Conservation (phyloP, 257 asterid genomes). For the Plantago elongata region DNA sequence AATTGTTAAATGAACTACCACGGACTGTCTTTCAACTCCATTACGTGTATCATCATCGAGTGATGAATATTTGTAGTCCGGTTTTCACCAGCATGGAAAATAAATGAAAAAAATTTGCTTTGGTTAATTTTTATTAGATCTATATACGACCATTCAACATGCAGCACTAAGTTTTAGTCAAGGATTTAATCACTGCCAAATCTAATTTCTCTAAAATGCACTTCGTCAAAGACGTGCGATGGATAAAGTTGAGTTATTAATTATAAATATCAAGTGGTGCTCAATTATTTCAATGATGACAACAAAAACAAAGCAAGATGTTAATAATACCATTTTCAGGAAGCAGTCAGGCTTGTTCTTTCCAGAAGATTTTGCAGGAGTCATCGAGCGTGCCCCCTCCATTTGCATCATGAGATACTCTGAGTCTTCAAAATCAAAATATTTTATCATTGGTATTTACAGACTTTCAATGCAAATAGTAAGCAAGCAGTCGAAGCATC, state of each 20-base stretch:
- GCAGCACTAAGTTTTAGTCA: too few species aligned
- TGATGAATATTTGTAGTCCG: too few species aligned
- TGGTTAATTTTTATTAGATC: too few species aligned
- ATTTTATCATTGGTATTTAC: conserved; percentile 5
- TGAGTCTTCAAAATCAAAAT: conserved; percentile 45
- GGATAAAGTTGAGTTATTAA: conserved; percentile 2
- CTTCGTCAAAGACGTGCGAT: background rate
- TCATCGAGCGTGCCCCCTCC: conserved; percentile 61
- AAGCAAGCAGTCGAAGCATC: conserved; percentile 12
- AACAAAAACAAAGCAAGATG: background rate
- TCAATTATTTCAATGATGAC: conserved; percentile 1
- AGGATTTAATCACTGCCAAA: too few species aligned
- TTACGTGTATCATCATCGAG: too few species aligned
- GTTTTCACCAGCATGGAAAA: too few species aligned
- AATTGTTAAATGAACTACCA: too few species aligned
- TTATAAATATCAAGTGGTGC: conserved; percentile 8
- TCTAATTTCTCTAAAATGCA: too few species aligned
- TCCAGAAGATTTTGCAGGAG: conserved; percentile 56
- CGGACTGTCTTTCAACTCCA: too few species aligned
- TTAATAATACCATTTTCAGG: conserved; percentile 62
- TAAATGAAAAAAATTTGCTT: too few species aligned
- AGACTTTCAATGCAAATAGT: conserved; percentile 3
- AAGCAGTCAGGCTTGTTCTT: conserved; percentile 70
- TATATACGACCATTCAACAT: too few species aligned
- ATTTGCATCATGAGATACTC: conserved; percentile 56